phyloP scores from a whole-genome alignment of 2,329 filamentous ascomycete genomes.

The Diaporthe sp. region DNA sequence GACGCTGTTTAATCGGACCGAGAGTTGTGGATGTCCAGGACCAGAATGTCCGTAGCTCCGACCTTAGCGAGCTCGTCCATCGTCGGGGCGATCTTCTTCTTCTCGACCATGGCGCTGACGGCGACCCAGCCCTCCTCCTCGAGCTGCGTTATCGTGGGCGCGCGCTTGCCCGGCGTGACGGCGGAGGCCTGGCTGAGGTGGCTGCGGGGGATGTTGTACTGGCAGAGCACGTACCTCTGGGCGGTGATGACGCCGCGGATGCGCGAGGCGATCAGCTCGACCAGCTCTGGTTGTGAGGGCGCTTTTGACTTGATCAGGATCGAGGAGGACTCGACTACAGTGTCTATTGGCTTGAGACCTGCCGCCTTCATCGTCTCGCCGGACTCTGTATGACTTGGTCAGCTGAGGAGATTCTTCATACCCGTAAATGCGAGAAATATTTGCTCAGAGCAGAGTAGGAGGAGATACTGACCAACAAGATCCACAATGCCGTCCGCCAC shows the following conservation, averaged over 20 bases:
- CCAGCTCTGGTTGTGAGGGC: conserved; percentile 82
- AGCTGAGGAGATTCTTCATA: not conserved
- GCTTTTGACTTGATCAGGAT: conserved; percentile 92
- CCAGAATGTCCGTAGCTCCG: conserved; percentile 87
- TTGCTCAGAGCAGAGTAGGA: not conserved
- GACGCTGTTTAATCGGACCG: conserved; percentile 33
- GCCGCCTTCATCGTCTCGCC: conserved; percentile 98
- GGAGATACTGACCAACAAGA: conserved; percentile 80
- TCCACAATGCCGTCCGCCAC: conserved; percentile 98
- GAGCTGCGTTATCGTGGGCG: conserved; percentile 89
- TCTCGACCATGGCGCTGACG: conserved; percentile 93
- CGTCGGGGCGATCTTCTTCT: conserved; percentile 83
- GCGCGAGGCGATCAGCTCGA: conserved; percentile 86
- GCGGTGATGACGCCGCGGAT: conserved; percentile 96
- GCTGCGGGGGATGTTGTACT: conserved; percentile 89
- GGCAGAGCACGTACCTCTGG: conserved; percentile 93
- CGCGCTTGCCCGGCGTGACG: conserved; percentile 94
- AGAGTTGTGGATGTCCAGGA: conserved; percentile 86
- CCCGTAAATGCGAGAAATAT: not conserved
- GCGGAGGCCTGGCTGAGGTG: conserved; percentile 75
- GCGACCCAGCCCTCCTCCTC: conserved; percentile 94
- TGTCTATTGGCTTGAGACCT: conserved; percentile 93
- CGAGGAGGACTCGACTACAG: conserved; percentile 88
- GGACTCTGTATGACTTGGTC: conserved; percentile 74
- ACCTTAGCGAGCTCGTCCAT: conserved; percentile 87